phyloP scores from a whole-genome alignment of 108 stramenopile species.

The Cylindrotheca closterium region DNA sequence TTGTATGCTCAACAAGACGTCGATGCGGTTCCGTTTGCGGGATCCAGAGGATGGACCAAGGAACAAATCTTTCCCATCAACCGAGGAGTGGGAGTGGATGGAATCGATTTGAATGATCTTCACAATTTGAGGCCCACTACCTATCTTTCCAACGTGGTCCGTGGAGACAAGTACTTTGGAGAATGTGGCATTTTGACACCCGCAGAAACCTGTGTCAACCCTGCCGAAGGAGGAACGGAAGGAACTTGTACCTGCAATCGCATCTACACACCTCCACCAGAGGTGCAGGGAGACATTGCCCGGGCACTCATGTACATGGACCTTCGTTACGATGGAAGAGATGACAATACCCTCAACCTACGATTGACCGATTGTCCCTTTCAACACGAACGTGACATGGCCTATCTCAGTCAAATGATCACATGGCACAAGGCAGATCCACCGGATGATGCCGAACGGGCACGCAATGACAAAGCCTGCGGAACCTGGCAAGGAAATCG shows the following conservation, averaged over 20 bases:
- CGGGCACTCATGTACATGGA: slow-evolving; percentile 83
- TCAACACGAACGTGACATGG: slow-evolving; percentile 34
- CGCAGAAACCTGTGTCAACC: slow-evolving; percentile 20
- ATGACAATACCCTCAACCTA: slow-evolving; percentile 31
- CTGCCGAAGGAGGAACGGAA: slow-evolving; percentile 42
- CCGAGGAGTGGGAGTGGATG: slow-evolving; percentile 36
- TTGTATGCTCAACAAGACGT: slow-evolving; percentile 27
- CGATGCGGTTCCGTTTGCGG: slow-evolving; percentile 31
- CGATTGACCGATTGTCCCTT: slow-evolving; percentile 47
- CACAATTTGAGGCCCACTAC: slow-evolving; percentile 57
- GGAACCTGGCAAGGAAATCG: slow-evolving; percentile 80
- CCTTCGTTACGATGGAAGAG: slow-evolving; percentile 55
- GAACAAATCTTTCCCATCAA: slow-evolving; percentile 57
- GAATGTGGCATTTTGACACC: slow-evolving; percentile 32
- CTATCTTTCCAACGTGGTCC: slow-evolving; percentile 49
- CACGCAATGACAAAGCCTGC: slow-evolving; percentile 65
- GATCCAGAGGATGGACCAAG: slow-evolving; percentile 54
- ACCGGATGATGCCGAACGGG: slow-evolving; percentile 52
- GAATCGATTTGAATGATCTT: slow-evolving; percentile 56
- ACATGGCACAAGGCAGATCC: slow-evolving; percentile 82
- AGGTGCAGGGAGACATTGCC: slow-evolving; percentile 74
- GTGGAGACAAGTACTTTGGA: slow-evolving; percentile 48
- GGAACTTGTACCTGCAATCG: slow-evolving; percentile 23
- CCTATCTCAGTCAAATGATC: slow-evolving; percentile 62
- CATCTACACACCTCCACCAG: slow-evolving; percentile 37